A percentile compares a stretch with the other conserved stretches of the same genome.
Conservation (phyloP, 2,329 filamentous ascomycete species). For the Chrysosporium queenslandicum region DNA sequence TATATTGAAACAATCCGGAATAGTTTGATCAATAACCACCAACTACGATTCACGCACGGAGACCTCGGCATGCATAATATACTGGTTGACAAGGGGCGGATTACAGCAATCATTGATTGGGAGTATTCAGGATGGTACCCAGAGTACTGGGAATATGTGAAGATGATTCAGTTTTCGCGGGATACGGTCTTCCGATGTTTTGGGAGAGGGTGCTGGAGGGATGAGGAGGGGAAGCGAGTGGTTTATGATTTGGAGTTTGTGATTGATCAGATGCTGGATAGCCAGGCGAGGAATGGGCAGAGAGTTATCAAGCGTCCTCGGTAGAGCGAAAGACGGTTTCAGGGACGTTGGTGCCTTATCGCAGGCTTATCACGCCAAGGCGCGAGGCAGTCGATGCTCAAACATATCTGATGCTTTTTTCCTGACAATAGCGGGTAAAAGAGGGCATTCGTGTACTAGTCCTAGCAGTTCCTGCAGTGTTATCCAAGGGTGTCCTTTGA, state of each 20-base stretch:
- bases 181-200: slow-evolving; percentile 15
- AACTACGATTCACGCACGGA: slow-evolving; percentile 23
- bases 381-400: not conserved
- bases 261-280: slow-evolving; percentile 15
- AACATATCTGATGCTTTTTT: too few relatives aligned
- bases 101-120: slow-evolving; percentile 29
- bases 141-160: slow-evolving; percentile 31
- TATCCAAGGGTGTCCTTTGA: too few relatives aligned
- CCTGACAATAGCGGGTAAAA: too few relatives aligned
- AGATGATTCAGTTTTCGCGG: slow-evolving; percentile 16
- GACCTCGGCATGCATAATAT: slow-evolving; percentile 26
- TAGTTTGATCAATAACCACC: slow-evolving; percentile 16
- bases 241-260: slow-evolving; percentile 11
- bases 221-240: slow-evolving; percentile 13
- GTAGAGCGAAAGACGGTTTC: slow-evolving; percentile 8
- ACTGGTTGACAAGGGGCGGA: slow-evolving; percentile 17
- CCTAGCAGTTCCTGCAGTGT: too few relatives aligned
- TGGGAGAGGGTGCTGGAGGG: slow-evolving; percentile 13
- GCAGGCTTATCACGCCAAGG: slow-evolving; percentile 4
- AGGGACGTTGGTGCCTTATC: slow-evolving; percentile 2
- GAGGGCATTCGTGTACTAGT: too few relatives aligned
- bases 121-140: slow-evolving; percentile 33
- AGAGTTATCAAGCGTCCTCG: slow-evolving; percentile 16
- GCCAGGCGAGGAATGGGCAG: slow-evolving; percentile 13
- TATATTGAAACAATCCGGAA: slow-evolving; percentile 16